Base-by-base conservation (phyloP, 2,329 filamentous ascomycete species). In the Penicillium sumatraense region DNA sequence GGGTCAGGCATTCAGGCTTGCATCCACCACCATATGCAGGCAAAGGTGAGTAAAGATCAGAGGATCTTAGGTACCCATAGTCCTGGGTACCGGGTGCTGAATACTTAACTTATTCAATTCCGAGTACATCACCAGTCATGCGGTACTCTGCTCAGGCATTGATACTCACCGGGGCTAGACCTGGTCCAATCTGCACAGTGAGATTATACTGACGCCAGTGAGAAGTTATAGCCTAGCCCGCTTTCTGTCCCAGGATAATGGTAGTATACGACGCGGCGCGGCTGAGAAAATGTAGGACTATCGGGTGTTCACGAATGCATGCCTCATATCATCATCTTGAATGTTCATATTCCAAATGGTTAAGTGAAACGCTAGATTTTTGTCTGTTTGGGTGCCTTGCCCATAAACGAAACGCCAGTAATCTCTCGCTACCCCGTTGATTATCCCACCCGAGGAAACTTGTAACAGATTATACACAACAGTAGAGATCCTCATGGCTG, bases 401-500 rank as follows among this genome's bases (percentile, higher is more conserved):
- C 57, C 38, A 21, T 24, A 42, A 42, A 42, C 47, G 57, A 49
- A 59, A 62, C 61, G 63, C 60, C 63, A 52, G 44, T 58, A 51
- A 41, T 58, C 49, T 54, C 49, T 53, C 41, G 49, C 57, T 41
- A 49, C 27, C 21, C 46, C 40, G 33, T 42, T 35, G 31, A 53
- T 40, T 36, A 45, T 45, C 53, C 23, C 40, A 49, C 26, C 33
- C 31, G 40, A 49, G 36, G 21, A 54, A 52, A 6, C 44, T 33
- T 27, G 51, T 41, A 56, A 59, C 46, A 47, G 57, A 49, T 58
- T 41, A 47, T 29, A 49, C 24, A 52, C 55, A 33, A 40, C 21
- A 21, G 27, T 26, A 9, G 49, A 27, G n/a, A 47, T 47, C 21
- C 24, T 64, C 64, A 74, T 59, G 78, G 77, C 63, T 79, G 77